These are phyloP conservation scores for Aurifilum marmelostoma DNA, from an alignment of 2,329 filamentous ascomycete genomes.

Conservation along the genomic window DNA sequence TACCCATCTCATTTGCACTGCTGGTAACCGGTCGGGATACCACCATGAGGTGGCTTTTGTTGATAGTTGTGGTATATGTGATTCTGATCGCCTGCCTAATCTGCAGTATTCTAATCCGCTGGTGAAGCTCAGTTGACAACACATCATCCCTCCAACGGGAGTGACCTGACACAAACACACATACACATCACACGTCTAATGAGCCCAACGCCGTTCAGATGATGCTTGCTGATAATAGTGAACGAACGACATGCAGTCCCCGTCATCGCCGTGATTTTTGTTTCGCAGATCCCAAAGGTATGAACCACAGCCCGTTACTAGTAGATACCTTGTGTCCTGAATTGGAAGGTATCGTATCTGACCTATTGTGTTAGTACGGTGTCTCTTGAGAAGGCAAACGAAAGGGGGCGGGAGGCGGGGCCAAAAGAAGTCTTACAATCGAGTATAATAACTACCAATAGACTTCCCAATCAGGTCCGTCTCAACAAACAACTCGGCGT, in stretches of 20 bases:
- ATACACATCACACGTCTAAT: conserved; percentile 12
- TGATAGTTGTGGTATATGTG: not conserved
- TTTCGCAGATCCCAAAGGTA: conserved; percentile 18
- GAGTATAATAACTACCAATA: conserved; percentile 83
- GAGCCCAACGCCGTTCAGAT: conserved; percentile 26
- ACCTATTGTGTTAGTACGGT: conserved; percentile 12
- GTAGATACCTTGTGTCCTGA: conserved; percentile 86
- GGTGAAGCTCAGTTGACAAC: conserved; percentile 2
- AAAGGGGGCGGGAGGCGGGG: too few relatives aligned
- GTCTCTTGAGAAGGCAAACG: too few relatives aligned
- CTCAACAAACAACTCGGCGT: conserved; percentile 81
- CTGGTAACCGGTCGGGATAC: not conserved
- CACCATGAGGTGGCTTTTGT: not conserved
- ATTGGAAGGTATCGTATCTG: conserved; percentile 85
- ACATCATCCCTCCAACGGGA: not conserved
- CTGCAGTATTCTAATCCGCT: conserved; percentile 1
- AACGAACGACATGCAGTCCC: conserved; percentile 9
- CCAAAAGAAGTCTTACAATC: conserved; percentile 66
- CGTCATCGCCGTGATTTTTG: conserved; percentile 8
- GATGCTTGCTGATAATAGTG: conserved; percentile 19
- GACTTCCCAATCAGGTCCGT: conserved; percentile 79
- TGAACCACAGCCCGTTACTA: conserved; percentile 42
- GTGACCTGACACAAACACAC: not conserved
- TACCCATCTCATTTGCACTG: too few relatives aligned
- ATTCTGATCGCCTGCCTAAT: conserved; percentile 2